Evolutionary conservation across 192 early-diverging fungal species (phyloP).

Genomic region (Linnemannia schmuckeri): DNA sequence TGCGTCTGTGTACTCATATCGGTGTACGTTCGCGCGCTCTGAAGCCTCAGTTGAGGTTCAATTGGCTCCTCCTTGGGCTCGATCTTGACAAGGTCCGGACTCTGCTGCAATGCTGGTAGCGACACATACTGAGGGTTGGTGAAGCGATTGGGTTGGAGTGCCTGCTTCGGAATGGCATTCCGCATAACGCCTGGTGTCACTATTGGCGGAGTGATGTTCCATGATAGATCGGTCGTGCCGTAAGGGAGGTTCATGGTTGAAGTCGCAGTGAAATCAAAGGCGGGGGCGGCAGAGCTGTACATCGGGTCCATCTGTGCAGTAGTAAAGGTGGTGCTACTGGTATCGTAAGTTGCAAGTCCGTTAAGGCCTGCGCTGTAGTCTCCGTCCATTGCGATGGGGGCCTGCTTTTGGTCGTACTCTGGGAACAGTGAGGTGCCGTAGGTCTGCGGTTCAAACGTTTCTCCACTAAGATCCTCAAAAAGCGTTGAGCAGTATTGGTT

Average conservation of each 20-base stretch:
- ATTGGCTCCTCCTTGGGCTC: slow-evolving; percentile 19
- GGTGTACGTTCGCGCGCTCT: neutral
- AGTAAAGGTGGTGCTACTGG: neutral
- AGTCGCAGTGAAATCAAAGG: neutral
- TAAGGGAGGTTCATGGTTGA: neutral
- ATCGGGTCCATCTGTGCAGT: slow-evolving; percentile 17
- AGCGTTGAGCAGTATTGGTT: slow-evolving; percentile 48
- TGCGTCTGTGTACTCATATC: slow-evolving; percentile 21
- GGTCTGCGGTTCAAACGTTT: slow-evolving; percentile 31
- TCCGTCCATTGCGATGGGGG: slow-evolving; percentile 11
- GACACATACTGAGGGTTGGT: slow-evolving; percentile 32
- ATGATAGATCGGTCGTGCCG: neutral
- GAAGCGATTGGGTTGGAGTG: slow-evolving; percentile 22
- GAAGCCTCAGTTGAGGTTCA: slow-evolving; percentile 1
- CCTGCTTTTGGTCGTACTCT: slow-evolving; percentile 39
- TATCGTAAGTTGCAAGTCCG: slow-evolving; percentile 1
- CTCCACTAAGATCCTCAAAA: slow-evolving; percentile 49
- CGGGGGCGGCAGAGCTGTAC: slow-evolving; percentile 20
- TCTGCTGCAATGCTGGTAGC: slow-evolving; percentile 17
- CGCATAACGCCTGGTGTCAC: slow-evolving; percentile 16
- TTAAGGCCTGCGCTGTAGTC: neutral
- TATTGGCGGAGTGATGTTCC: neutral
- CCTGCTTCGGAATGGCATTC: neutral
- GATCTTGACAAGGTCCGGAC: slow-evolving; percentile 12
- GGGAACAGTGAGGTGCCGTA: slow-evolving; percentile 37